These are phyloP conservation scores for Nigrospora sphaerica DNA, from an alignment of 2,329 filamentous ascomycete genomes.

Conservation along the genomic window DNA sequence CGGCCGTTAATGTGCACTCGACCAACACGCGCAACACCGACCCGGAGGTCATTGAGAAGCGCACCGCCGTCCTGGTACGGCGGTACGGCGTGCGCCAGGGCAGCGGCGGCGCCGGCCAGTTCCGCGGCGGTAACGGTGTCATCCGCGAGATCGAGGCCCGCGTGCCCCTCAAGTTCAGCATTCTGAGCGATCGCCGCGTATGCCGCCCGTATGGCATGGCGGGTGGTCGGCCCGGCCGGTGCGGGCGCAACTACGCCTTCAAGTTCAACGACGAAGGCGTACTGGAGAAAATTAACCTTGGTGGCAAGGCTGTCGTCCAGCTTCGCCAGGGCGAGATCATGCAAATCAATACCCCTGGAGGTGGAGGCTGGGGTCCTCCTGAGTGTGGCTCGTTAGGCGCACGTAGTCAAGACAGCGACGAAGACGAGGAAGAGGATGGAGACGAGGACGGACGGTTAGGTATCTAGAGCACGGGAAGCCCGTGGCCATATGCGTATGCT, in stretches of 20 bases:
- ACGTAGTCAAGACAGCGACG: neutral
- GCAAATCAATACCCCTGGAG: conserved; percentile 27
- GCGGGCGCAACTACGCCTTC: conserved; percentile 49
- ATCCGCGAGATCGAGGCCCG: conserved; percentile 66
- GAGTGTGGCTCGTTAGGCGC: neutral
- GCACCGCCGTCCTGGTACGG: conserved; percentile 61
- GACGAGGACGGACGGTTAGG: neutral
- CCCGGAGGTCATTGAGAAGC: conserved; percentile 60
- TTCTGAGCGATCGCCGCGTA: conserved; percentile 62
- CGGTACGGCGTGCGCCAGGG: conserved; percentile 53
- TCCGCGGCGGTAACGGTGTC: conserved; percentile 59
- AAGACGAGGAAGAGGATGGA: neutral
- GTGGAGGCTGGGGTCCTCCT: conserved; percentile 18
- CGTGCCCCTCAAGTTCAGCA: conserved; percentile 61
- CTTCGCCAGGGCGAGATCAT: conserved; percentile 24
- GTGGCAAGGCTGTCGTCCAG: conserved; percentile 22
- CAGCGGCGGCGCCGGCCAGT: conserved; percentile 51
- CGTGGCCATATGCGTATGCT: too few species aligned
- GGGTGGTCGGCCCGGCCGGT: conserved; percentile 58
- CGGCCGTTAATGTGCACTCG: conserved; percentile 65
- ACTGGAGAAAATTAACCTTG: conserved; percentile 22
- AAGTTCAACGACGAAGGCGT: conserved; percentile 16
- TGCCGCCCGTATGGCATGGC: conserved; percentile 65
- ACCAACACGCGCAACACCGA: conserved; percentile 70
- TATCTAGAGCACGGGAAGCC: too few species aligned